phyloP scores from a whole-genome alignment of 805 yeast species.

The Kazachstania psychrophila region DNA sequence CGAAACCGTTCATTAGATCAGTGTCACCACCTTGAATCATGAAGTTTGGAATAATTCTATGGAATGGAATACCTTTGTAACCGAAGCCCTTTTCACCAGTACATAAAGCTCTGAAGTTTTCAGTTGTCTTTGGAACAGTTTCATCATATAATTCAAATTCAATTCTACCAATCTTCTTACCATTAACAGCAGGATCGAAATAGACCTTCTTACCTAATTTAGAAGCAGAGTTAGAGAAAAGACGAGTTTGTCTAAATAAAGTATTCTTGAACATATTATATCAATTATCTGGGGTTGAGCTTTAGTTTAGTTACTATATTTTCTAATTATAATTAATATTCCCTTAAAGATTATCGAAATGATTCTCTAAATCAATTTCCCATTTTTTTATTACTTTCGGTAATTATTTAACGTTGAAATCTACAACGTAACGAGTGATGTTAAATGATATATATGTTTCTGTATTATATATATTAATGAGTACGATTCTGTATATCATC shows the following conservation, averaged over 20 bases:
- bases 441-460: too few species aligned
- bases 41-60: conserved; percentile 89
- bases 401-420: too few species aligned
- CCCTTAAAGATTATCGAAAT: too few species aligned
- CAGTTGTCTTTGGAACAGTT: conserved; percentile 66
- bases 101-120: conserved; percentile 71
- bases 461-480: too few species aligned
- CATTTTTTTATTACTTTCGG: too few species aligned
- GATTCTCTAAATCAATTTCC: too few species aligned
- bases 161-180: conserved; percentile 33
- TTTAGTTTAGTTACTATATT: too few species aligned
- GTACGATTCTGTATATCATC: too few species aligned
- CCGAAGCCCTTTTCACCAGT: conserved; percentile 90
- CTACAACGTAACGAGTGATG: too few species aligned
- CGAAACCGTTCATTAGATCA: conserved; percentile 80
- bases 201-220: conserved; percentile 45
- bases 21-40: conserved; percentile 96
- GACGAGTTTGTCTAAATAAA: conserved; percentile 31
- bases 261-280: conserved; percentile 18
- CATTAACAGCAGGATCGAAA: conserved; percentile 49
- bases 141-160: conserved; percentile 31
- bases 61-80: conserved; percentile 77
- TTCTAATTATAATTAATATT: too few species aligned
- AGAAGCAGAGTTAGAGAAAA: conserved; percentile 41
- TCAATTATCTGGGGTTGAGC: too few species aligned